A percentile compares a stretch with the other conserved stretches of the same genome.
Evolutionary conservation across 805 yeast genomes (phyloP).

Genomic region (Hermanozyma aechmeae): DNA sequence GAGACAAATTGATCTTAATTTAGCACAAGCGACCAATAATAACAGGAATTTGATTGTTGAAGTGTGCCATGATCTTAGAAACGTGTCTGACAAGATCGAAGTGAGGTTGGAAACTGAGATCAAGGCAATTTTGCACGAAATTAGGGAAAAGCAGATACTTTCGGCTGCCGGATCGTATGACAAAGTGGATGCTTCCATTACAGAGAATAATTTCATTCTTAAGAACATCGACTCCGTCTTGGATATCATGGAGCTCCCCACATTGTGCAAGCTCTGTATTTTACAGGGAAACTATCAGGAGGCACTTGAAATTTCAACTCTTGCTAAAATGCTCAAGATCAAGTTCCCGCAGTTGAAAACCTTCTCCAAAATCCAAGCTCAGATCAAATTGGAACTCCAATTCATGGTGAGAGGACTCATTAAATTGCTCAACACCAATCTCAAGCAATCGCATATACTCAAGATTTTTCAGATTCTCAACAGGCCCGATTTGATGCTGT

Average conservation of each 20-base stretch:
- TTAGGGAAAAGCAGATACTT: not conserved
- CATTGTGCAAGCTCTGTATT: conserved; percentile 76
- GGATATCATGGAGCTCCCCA: conserved; percentile 77
- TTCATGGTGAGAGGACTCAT: conserved; percentile 67
- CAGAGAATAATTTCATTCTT: conserved; percentile 28
- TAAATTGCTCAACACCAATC: conserved; percentile 59
- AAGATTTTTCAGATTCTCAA: conserved; percentile 71
- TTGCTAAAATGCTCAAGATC: conserved; percentile 57
- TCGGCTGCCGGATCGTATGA: conserved; percentile 9
- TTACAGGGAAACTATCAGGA: conserved; percentile 81
- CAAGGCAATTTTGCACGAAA: conserved; percentile 2
- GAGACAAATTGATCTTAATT: conserved; percentile 35
- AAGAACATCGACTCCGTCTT: conserved; percentile 62
- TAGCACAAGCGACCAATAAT: conserved; percentile 30
- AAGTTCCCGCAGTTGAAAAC: conserved; percentile 57
- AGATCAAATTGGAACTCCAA: conserved; percentile 46
- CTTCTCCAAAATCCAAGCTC: conserved; percentile 39
- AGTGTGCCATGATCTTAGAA: conserved; percentile 22
- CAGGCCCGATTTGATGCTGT: conserved; percentile 43
- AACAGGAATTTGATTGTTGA: conserved; percentile 40
- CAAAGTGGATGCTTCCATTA: conserved; percentile 11
- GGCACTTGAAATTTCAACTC: conserved; percentile 74
- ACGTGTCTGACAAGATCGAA: conserved; percentile 8
- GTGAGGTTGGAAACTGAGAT: conserved; percentile 8
- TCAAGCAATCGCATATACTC: conserved; percentile 69